phyloP scores from a whole-genome alignment of 257 asterid species.

The Ligustrum vulgare region DNA sequence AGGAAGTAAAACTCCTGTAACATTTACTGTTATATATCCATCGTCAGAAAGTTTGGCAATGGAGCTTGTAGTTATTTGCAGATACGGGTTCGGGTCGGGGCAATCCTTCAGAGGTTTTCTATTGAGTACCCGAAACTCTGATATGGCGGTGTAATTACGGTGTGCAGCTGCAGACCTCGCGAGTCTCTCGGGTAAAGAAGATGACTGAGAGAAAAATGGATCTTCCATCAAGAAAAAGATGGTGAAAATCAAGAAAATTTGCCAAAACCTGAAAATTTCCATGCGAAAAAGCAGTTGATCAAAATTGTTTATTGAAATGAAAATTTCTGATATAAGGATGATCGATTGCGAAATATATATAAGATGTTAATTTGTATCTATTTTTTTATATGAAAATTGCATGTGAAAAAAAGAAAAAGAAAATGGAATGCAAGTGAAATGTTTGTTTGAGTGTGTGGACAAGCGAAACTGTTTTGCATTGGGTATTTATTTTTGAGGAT shows the following conservation, averaged over 20 bases:
- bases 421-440: background rate
- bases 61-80: constrained; percentile 36
- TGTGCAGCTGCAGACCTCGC: constrained; percentile 30
- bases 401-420: background rate
- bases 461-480: background rate
- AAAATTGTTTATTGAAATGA: background rate
- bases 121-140: constrained; percentile 64
- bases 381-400: background rate
- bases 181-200: constrained; percentile 26
- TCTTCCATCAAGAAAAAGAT: background rate
- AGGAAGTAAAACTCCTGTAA: constrained; percentile 58
- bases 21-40: constrained; percentile 43
- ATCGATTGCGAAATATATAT: background rate
- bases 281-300: background rate
- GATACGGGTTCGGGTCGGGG: constrained; percentile 50
- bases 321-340: background rate
- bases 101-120: constrained; percentile 40
- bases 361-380: background rate
- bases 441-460: background rate
- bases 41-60: constrained; percentile 51
- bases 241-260: constrained; percentile 3
- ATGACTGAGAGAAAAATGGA: constrained; percentile 9
- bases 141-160: constrained; percentile 59
- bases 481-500: background rate
- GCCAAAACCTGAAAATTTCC: constrained; percentile 2